Evolutionary conservation across 2,329 filamentous ascomycete genomes (phyloP), one percentile per base, ranked within the genome.

Genomic region (Trichocomaceae sp.): DNA sequence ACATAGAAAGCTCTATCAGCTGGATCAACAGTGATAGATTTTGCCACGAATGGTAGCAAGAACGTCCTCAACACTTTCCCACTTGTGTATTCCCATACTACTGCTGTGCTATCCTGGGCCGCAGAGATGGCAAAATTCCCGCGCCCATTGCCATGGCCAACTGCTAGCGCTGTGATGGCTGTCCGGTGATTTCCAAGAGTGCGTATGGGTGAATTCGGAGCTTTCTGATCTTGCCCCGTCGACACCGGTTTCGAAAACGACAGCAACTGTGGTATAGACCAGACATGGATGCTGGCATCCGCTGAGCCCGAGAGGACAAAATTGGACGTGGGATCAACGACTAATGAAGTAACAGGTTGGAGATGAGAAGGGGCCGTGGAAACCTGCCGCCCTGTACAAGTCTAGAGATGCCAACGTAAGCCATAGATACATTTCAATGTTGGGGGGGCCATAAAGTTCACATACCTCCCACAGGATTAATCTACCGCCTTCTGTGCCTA

Each of bases 391-490:
- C 74, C 74, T 22, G 74, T 76, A 53, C 70, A 73, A 52, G 67
- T 70, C 72, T 74, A 62, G 39, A n/a, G 7, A 45, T 48, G 57
- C 17, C 29, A 22, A 1, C 15, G 41, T 63, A 22, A 62, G 59
- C 42, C 33, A 58, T 17, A 15, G 2, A 13, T 22, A 13, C 20
- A 5, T 17, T 23, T 26, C 26, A 5, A 10, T 15, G 12, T 17
- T 4, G 9, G 12, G 31, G 2, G 12, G 31, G 2, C 12, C 13
- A 7, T 17, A 10, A 15, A 5, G 1, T 12, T 47, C n/a, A 72
- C 77, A 71, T 69, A 93, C 89, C 85, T 99, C 93, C 93, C 93
- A 99, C 2, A 95, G 72, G 64, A 96, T 87, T 61, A 97, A 72
- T 54, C 91, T 83, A 15, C 93, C 93, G 62, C 90, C 89, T 54